Evolutionary conservation across 805 yeast genomes (phyloP).

Genomic region (Nakazawaea wyomingensis): DNA sequence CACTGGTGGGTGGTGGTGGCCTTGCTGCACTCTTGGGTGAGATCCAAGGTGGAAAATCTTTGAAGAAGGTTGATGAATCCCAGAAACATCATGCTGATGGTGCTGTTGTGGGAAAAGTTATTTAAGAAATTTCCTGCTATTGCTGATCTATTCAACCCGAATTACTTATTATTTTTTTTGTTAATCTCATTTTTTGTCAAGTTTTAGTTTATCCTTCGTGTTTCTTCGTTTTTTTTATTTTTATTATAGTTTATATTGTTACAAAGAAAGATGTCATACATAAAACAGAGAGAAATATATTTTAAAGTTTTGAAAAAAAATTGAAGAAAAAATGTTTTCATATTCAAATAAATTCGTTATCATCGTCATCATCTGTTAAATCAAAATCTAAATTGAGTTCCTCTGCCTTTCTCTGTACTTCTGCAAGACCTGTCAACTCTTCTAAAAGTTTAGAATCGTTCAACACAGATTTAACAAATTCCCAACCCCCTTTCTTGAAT

Average conservation of each 20-base stretch:
- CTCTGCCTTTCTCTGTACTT: slow-evolving; percentile 70
- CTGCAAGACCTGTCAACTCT: slow-evolving; percentile 69
- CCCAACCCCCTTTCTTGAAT: slow-evolving; percentile 64
- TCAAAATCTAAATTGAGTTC: slow-evolving; percentile 34
- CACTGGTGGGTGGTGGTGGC: no score
- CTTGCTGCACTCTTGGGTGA: slow-evolving; percentile 52
- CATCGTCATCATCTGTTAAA: slow-evolving; percentile 33
- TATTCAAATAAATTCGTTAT: slow-evolving; percentile 19
- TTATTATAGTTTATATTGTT: neutral
- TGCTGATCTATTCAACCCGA: no score
- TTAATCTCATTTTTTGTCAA: neutral
- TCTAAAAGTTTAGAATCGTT: slow-evolving; percentile 65
- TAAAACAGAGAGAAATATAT: no score
- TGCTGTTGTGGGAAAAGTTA: slow-evolving; percentile 46
- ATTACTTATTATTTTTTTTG: neutral
- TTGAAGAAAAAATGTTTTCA: neutral
- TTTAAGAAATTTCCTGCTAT: slow-evolving; percentile 16
- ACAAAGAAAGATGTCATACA: neutral
- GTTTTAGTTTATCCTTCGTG: neutral
- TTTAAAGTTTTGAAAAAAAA: no score
- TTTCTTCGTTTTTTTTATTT: neutral
- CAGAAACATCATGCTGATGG: slow-evolving; percentile 43
- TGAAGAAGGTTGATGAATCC: slow-evolving; percentile 45
- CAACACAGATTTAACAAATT: slow-evolving; percentile 68
- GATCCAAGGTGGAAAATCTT: slow-evolving; percentile 45